Evolutionary conservation across 345 rosid genomes (phyloP), one percentile per base, ranked within the genome.

Genomic region (Geranium rotundifolium): DNA sequence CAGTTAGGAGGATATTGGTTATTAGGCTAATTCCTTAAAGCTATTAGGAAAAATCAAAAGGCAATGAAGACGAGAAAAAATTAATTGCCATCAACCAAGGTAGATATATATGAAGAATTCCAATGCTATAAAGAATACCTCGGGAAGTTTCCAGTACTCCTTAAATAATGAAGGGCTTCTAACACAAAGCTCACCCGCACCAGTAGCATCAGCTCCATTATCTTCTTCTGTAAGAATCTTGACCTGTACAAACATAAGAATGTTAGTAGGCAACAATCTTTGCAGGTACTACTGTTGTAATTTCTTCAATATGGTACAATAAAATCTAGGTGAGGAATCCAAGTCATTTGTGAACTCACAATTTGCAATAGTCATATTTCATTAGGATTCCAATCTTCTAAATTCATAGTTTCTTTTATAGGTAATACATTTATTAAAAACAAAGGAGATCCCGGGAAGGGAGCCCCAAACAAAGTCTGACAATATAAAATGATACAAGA

Each of bases 101-200:
- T 41, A 17, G 23, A 17, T 13, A 50, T 29, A 19, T 19, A 29
- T 15, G n/a, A 39, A 52, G 29, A 14, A 39, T 12, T 10, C 23
- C 61, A 20, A 57, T 29, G 60, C 59, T 54, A 37, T 20, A 19
- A 60, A 57, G 69, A 67, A 46, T 68, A 86, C 97, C 84, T 93
- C 75, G 18, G 97, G 95, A 79, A 86, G 97, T 68, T 86, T 90
- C 99, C 97, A 93, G 78, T 93, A 93, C 68, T 85, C 95, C 77
- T 77, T 93, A 77, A 93, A 93, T 71, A 90, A 60, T 31, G 99
- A 88, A 74, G 97, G 97, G 78, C 99, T 88, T 81, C 77, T 83
- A 30, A 93, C 75, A 62, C 96, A 93, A 57, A 93, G 83, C 79
- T 93, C 97, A 52, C 99, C 99, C 65, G 61, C 87, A 19, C 86